These are phyloP conservation scores for Teratosphaeria viscida DNA, from an alignment of 2,329 filamentous ascomycete species.

Conservation along the genomic window DNA sequence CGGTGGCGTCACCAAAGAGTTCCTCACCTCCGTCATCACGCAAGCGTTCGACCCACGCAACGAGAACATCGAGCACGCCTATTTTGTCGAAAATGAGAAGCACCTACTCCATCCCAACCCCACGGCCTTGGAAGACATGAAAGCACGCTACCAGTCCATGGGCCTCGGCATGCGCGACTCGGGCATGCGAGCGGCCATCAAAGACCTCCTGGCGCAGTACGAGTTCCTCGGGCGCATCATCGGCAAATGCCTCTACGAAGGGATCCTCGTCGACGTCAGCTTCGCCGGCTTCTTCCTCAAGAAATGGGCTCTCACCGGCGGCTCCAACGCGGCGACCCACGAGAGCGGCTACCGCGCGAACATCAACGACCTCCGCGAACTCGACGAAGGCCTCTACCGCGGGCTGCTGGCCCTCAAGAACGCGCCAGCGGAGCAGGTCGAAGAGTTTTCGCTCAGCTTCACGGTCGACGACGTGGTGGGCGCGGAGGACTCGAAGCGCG, in stretches of 20 bases:
- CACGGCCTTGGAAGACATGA: slow-evolving; percentile 32
- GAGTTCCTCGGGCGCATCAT: slow-evolving; percentile 90
- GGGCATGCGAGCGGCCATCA: slow-evolving; percentile 2
- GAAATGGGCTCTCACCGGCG: slow-evolving; percentile 79
- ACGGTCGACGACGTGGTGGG: slow-evolving; percentile 65
- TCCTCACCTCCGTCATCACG: slow-evolving; percentile 75
- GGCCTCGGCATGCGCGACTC: slow-evolving; percentile 7
- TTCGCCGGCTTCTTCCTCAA: slow-evolving; percentile 95
- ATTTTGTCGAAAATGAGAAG: slow-evolving; percentile 77
- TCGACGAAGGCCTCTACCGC: slow-evolving; percentile 84
- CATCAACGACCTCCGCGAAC: slow-evolving; percentile 83
- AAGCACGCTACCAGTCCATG: slow-evolving; percentile 2
- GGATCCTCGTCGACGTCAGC: slow-evolving; percentile 82
- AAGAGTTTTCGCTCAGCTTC: slow-evolving; percentile 76
- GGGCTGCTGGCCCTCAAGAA: slow-evolving; percentile 77
- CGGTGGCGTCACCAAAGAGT: slow-evolving; percentile 94
- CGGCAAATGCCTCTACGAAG: slow-evolving; percentile 95
- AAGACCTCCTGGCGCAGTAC: slow-evolving; percentile 55
- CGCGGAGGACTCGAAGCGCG: slow-evolving; percentile 37
- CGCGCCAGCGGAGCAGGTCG: slow-evolving; percentile 65
- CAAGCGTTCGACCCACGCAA: slow-evolving; percentile 63
- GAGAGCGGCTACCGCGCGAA: slow-evolving; percentile 76
- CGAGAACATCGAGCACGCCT: slow-evolving; percentile 18
- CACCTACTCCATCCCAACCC: slow-evolving; percentile 87
- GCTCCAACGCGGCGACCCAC: slow-evolving; percentile 49